Evolutionary conservation across 164 flowering plant genomes (phyloP).

Genomic region (Kalanchoe fedtschenkoi): DNA sequence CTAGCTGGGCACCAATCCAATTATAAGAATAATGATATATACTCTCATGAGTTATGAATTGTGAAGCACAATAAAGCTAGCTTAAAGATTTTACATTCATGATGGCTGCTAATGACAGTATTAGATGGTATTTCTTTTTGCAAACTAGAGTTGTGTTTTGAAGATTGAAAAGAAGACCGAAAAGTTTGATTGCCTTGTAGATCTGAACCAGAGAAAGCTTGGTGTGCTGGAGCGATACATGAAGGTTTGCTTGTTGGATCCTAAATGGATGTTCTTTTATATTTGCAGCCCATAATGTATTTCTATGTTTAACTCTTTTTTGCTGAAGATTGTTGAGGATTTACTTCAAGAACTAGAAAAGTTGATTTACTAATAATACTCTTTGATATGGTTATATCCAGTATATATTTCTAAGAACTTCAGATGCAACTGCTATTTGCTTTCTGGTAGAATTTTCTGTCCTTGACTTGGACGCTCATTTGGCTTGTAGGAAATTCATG

Average conservation of each 20-base stretch:
- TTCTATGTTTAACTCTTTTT: neutral
- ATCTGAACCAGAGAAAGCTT: slow-evolving; percentile 39
- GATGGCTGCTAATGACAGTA: neutral
- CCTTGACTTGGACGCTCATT: neutral
- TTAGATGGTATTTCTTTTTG: slow-evolving; percentile 1
- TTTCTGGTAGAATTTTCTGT: neutral
- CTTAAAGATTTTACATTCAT: neutral
- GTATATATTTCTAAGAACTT: neutral
- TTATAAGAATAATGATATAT: neutral
- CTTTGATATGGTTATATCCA: neutral
- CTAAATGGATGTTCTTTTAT: neutral
- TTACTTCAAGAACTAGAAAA: neutral
- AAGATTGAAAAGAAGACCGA: neutral
- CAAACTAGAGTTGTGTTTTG: neutral
- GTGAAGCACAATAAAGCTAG: slow-evolving; percentile 30
- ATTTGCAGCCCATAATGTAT: neutral
- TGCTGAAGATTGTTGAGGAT: neutral
- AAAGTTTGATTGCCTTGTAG: slow-evolving; percentile 27
- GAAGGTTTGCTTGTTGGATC: slow-evolving; percentile 44
- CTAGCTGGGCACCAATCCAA: neutral
- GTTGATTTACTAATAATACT: neutral
- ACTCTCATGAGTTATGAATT: neutral
- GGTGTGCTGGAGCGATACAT: slow-evolving; percentile 82
- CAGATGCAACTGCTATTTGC: neutral
- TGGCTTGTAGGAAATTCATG: slow-evolving; percentile 73